These are phyloP conservation scores for Syzygium oleosum DNA, from an alignment of 345 rosid species.

Conservation along the genomic window DNA sequence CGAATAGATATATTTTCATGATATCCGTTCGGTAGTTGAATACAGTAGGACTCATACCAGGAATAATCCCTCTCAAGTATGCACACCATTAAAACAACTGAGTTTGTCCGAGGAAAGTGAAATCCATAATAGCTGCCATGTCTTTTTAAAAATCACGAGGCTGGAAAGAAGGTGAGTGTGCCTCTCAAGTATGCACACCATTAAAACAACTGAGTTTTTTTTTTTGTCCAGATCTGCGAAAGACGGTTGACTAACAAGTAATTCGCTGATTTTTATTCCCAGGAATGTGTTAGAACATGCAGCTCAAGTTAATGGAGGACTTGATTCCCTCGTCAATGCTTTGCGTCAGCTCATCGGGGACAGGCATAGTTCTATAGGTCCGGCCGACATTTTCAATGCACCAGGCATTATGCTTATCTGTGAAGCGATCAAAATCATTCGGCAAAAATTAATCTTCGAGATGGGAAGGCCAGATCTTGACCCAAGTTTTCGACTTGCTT, in stretches of 20 bases:
- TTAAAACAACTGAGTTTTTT: no score
- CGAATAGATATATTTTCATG: background rate
- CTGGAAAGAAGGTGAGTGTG: no score
- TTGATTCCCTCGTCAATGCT: background rate
- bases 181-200: no score
- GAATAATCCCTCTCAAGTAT: no score
- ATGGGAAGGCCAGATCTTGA: background rate
- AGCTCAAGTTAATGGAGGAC: background rate
- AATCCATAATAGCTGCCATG: no score
- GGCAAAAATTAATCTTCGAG: background rate
- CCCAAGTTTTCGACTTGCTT: background rate
- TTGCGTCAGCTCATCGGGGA: background rate
- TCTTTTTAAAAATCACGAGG: no score
- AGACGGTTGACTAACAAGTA: background rate
- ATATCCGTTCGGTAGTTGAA: background rate
- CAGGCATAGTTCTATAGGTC: background rate
- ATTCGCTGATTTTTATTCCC: background rate
- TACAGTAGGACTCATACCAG: background rate
- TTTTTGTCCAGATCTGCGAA: background rate
- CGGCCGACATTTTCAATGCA: background rate
- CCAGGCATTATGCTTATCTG: background rate
- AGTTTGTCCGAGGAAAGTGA: no score
- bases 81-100: no score
- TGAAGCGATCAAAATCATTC: background rate
- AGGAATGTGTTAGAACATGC: fast-evolving